phyloP scores from a whole-genome alignment of 768 basidiomycete species.

The Termitomyces sp. region DNA sequence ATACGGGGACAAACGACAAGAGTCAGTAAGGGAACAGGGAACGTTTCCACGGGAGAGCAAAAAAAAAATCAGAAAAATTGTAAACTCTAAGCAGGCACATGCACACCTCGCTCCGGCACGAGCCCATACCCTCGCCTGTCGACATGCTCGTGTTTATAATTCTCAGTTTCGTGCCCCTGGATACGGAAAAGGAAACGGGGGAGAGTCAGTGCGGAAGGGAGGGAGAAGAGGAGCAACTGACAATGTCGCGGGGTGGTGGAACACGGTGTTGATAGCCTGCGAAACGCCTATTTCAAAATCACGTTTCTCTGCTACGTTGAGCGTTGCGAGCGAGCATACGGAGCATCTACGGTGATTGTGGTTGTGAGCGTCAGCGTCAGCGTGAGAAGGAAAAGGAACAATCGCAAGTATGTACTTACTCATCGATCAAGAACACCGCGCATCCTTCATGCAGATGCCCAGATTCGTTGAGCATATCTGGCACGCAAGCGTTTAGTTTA shows the following conservation, averaged over 20 bases:
- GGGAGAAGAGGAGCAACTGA: constrained; percentile 11
- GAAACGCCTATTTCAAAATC: constrained; percentile 30
- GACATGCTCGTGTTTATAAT: constrained; percentile 33
- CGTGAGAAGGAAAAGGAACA: background rate
- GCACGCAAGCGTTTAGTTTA: constrained; percentile 2
- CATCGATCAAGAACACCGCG: constrained; percentile 38
- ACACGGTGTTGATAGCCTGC: constrained; percentile 38
- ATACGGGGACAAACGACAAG: too few relatives aligned
- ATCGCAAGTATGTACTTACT: constrained; percentile 28
- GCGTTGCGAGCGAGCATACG: constrained; percentile 28
- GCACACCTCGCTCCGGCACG: constrained; percentile 35
- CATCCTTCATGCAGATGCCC: constrained; percentile 38
- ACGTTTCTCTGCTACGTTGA: constrained; percentile 27
- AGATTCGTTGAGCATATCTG: constrained; percentile 38
- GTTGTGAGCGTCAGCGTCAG: too few relatives aligned
- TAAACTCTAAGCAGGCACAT: too few relatives aligned
- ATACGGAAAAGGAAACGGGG: background rate
- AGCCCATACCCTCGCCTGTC: constrained; percentile 21
- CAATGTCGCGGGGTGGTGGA: constrained; percentile 36
- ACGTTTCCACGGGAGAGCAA: too few relatives aligned
- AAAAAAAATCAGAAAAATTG: too few relatives aligned
- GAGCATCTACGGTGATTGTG: constrained; percentile 34
- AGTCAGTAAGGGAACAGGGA: too few relatives aligned
- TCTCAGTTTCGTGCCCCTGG: constrained; percentile 38
- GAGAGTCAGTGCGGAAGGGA: background rate